These are phyloP conservation scores for Sphaerostilbella broomeana DNA, from an alignment of 2,329 filamentous ascomycete genomes.

Conservation along the genomic window DNA sequence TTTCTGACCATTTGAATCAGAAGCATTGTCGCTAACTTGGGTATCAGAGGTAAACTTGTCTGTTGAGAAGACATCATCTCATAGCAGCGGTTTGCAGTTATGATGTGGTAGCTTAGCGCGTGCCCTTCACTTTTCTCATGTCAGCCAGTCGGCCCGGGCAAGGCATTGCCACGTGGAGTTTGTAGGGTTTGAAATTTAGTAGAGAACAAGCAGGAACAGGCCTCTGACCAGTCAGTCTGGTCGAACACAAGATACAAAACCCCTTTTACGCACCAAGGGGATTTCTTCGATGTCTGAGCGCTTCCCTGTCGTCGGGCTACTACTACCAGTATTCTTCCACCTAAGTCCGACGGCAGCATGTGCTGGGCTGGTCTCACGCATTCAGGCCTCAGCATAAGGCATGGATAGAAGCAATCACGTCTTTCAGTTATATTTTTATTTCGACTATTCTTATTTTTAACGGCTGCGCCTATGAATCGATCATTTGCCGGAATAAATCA, in stretches of 20 bases:
- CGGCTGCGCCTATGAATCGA: slow-evolving; percentile 14
- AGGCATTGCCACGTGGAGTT: slow-evolving; percentile 10
- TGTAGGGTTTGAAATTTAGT: slow-evolving; percentile 14
- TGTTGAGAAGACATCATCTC: slow-evolving; percentile 4
- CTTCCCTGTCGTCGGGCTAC: too few relatives aligned
- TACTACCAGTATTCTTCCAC: slow-evolving; percentile 8
- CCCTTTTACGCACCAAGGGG: neutral
- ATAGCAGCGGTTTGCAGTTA: slow-evolving; percentile 1
- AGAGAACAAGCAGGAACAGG: slow-evolving; percentile 9
- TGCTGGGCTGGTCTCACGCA: slow-evolving; percentile 18
- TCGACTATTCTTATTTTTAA: slow-evolving; percentile 13
- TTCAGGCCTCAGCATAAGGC: slow-evolving; percentile 11
- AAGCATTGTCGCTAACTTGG: slow-evolving; percentile 19
- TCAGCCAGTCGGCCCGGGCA: slow-evolving; percentile 6
- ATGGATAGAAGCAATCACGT: slow-evolving; percentile 7
- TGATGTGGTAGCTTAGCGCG: neutral
- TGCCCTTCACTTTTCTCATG: slow-evolving; percentile 5
- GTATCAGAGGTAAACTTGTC: slow-evolving; percentile 24
- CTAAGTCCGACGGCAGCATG: slow-evolving; percentile 13
- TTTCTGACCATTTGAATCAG: slow-evolving; percentile 13
- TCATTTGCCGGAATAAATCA: slow-evolving; percentile 9
- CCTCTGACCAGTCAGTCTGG: slow-evolving; percentile 9
- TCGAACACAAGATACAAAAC: slow-evolving; percentile 4
- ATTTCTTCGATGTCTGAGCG: too few relatives aligned
- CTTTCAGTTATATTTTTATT: slow-evolving; percentile 9